A percentile compares a stretch with the other conserved stretches of the same genome.
phyloP scores from a whole-genome alignment of 768 basidiomycete species.

The Termitomyces sp. region DNA sequence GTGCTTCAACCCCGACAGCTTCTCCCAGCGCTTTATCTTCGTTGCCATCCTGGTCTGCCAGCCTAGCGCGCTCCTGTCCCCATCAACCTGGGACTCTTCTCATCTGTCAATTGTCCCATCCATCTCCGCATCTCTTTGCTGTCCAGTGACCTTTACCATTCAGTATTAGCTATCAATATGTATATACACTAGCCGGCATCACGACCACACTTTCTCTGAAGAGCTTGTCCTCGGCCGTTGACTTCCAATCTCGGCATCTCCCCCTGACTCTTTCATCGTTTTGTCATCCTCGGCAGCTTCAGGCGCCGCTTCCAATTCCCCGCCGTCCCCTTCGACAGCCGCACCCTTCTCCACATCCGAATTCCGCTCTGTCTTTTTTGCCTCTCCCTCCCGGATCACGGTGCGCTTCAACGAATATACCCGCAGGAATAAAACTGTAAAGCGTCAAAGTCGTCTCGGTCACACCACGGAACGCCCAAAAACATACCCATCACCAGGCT shows the following conservation, averaged over 20 bases:
- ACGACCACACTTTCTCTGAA: slow-evolving; percentile 2
- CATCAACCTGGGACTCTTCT: not conserved
- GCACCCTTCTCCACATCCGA: slow-evolving; percentile 16
- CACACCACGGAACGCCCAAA: not conserved
- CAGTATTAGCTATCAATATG: not conserved
- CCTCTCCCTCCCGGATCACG: slow-evolving; percentile 32
- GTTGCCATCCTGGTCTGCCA: too few species aligned
- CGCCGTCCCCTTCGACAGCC: slow-evolving; percentile 2
- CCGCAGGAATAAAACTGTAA: slow-evolving; percentile 47
- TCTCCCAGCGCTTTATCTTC: not conserved
- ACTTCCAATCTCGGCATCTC: not conserved
- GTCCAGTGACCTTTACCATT: not conserved
- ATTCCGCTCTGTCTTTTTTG: slow-evolving; percentile 20
- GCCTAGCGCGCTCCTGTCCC: too few species aligned
- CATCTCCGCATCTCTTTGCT: not conserved
- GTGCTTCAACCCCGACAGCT: slow-evolving; percentile 4
- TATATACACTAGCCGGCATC: not conserved
- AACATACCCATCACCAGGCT: slow-evolving; percentile 45
- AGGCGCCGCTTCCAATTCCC: slow-evolving; percentile 2
- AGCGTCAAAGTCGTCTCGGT: not conserved
- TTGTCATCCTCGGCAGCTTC: slow-evolving; percentile 20
- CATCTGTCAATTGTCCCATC: slow-evolving; percentile 8
- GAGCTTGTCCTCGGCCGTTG: slow-evolving; percentile 18
- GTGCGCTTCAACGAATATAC: slow-evolving; percentile 54
- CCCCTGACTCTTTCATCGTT: slow-evolving; percentile 11